Evolutionary conservation across 805 yeast genomes (phyloP).

Genomic region (Pichia scutulata): DNA sequence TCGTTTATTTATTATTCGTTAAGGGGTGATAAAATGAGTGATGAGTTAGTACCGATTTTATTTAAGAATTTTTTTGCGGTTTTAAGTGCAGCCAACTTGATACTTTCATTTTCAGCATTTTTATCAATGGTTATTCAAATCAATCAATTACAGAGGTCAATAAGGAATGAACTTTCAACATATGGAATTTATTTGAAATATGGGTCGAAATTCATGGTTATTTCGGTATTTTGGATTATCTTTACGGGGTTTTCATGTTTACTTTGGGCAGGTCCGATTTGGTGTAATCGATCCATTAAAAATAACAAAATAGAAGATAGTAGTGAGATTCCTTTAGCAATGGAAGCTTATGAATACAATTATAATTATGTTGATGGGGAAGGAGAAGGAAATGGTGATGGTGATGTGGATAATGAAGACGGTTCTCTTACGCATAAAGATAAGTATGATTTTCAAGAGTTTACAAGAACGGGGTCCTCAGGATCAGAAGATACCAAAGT

Average conservation of each 20-base stretch:
- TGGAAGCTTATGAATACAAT: constrained; percentile 4
- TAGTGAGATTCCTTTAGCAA: constrained; percentile 5
- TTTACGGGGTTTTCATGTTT: constrained; percentile 15
- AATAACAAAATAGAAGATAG: not conserved
- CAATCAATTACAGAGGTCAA: constrained; percentile 22
- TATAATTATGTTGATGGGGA: constrained; percentile 5
- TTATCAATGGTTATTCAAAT: constrained; percentile 16
- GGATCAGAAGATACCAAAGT: not conserved
- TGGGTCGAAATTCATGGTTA: constrained; percentile 33
- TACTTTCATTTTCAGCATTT: constrained; percentile 28
- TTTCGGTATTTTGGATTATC: constrained; percentile 32
- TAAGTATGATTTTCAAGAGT: not conserved
- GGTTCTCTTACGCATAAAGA: too few relatives aligned
- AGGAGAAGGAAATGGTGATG: not conserved
- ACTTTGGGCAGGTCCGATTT: constrained; percentile 35
- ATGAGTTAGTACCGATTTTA: constrained; percentile 26
- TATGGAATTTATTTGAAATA: constrained; percentile 40
- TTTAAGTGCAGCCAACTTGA: constrained; percentile 29
- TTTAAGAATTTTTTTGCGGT: constrained; percentile 32
- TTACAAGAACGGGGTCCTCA: not conserved
- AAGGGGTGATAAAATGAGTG: constrained; percentile 29
- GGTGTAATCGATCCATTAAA: constrained; percentile 46
- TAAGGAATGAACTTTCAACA: constrained; percentile 29
- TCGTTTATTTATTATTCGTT: constrained; percentile 32
- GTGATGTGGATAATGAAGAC: not conserved